Conservation (phyloP, 208 protist genomes). For the Balamuthia mandrillaris region DNA sequence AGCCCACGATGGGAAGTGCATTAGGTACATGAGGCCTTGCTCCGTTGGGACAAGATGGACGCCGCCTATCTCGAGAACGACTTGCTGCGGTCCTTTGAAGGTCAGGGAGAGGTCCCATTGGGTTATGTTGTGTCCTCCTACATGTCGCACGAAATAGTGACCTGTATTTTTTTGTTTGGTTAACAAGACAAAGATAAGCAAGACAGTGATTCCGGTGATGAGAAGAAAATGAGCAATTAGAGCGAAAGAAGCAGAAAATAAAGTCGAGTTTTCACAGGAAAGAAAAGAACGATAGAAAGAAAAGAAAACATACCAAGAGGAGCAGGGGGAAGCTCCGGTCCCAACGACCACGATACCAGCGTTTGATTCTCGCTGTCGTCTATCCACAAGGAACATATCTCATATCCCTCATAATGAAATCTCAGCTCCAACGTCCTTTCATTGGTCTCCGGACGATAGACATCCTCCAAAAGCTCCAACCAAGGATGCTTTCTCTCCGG, state of each 20-base stretch:
- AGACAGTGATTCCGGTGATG: slow-evolving; percentile 4
- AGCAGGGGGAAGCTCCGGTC: background rate
- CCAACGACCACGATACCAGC: background rate
- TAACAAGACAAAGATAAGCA: background rate
- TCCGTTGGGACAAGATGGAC: background rate
- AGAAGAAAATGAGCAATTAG: background rate
- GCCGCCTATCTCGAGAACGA: slow-evolving; percentile 3
- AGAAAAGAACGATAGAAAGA: no score
- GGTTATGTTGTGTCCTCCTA: background rate
- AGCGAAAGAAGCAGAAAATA: background rate
- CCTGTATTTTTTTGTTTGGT: background rate
- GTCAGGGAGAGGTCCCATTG: slow-evolving; percentile 9
- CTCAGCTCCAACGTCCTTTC: background rate
- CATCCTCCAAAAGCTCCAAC: no score
- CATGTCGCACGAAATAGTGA: slow-evolving; percentile 29
- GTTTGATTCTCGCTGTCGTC: slow-evolving; percentile 25
- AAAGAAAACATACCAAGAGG: no score
- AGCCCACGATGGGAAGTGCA: background rate
- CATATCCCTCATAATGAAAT: slow-evolving; percentile 9
- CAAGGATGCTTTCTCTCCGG: no score
- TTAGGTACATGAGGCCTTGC: background rate
- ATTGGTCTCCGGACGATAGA: background rate
- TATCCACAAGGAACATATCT: slow-evolving; percentile 2
- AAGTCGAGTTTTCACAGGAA: background rate
- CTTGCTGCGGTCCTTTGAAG: background rate